phyloP scores from a whole-genome alignment of 2,329 filamentous ascomycete genomes.

The Diaporthe citriasiana region DNA sequence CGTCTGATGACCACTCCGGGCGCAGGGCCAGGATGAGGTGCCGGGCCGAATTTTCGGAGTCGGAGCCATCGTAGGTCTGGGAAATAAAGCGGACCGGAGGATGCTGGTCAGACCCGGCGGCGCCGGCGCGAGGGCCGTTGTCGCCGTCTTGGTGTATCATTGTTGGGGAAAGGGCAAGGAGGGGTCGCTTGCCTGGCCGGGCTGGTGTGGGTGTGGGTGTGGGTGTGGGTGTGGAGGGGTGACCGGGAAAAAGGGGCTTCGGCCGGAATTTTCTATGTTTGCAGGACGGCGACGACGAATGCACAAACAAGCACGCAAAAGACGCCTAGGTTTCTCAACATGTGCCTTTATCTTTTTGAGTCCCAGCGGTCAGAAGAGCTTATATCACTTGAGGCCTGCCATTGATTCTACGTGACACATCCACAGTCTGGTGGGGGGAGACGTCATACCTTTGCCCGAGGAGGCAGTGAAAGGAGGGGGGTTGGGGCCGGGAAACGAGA shows the following conservation, averaged over 20 bases:
- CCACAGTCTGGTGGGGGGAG: constrained; percentile 25
- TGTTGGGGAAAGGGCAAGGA: constrained; percentile 31
- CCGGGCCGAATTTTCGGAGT: constrained; percentile 84
- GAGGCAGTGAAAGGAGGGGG: constrained; percentile 22
- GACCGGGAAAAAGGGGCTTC: constrained; percentile 12
- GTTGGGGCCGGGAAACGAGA: background rate
- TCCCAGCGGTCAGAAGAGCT: constrained; percentile 29
- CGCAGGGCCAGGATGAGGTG: constrained; percentile 83
- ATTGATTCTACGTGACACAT: constrained; percentile 30
- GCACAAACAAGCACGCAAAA: constrained; percentile 22
- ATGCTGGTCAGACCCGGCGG: constrained; percentile 55
- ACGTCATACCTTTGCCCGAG: constrained; percentile 24
- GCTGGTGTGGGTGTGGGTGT: constrained; percentile 33
- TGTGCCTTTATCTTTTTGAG: constrained; percentile 13
- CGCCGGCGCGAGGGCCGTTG: constrained; percentile 51
- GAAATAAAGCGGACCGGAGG: constrained; percentile 74
- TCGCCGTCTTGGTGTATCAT: constrained; percentile 30
- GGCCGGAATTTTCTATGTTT: background rate
- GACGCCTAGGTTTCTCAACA: constrained; percentile 6
- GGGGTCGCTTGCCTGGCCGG: constrained; percentile 34
- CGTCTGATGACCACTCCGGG: constrained; percentile 79
- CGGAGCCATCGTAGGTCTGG: constrained; percentile 79
- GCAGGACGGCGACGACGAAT: background rate
- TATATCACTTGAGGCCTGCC: constrained; percentile 1
- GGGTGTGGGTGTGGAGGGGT: constrained; percentile 32